Percentiles rank a stretch among this genome's conserved stretches.
Conservation (phyloP, 768 basidiomycete genomes). For the Auriscalpium orientale region DNA sequence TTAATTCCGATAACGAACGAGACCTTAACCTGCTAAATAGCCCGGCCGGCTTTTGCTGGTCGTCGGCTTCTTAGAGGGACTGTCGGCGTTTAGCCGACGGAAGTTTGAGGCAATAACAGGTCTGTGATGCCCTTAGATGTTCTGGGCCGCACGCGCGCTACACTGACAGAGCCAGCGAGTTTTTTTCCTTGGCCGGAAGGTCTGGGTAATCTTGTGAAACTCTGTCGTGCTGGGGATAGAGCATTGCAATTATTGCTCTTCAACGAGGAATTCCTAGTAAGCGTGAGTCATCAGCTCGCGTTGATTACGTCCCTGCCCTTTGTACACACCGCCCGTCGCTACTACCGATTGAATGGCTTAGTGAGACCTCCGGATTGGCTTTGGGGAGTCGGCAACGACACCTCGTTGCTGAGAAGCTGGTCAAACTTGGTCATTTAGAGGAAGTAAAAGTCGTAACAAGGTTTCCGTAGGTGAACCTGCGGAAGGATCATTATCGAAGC, state of each 20-base stretch:
- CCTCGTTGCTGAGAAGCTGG: constrained; percentile 20
- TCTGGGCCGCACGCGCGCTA: constrained; percentile 83
- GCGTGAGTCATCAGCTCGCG: constrained; percentile 82
- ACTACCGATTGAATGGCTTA: constrained; percentile 90
- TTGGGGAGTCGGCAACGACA: constrained; percentile 49
- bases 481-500: too few species aligned
- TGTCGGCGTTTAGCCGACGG: too few species aligned
- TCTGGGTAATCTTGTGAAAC: constrained; percentile 75
- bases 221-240: constrained; percentile 80
- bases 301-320: constrained; percentile 89
- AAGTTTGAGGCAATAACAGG: neutral
- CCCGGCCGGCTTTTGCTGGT: too few species aligned
- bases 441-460: too few species aligned
- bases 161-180: constrained; percentile 88
- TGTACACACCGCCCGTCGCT: constrained; percentile 87
- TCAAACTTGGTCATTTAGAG: too few species aligned
- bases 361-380: constrained; percentile 79
- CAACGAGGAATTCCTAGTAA: constrained; percentile 89
- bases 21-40: constrained; percentile 36
- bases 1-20: constrained; percentile 94
- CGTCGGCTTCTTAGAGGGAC: too few species aligned
- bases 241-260: constrained; percentile 90
- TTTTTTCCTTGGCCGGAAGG: constrained; percentile 71
- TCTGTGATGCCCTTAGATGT: constrained; percentile 32
- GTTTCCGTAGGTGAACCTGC: too few species aligned